phyloP scores from a whole-genome alignment of 306 rosid species.

The Chamaecrista fasciculata region DNA sequence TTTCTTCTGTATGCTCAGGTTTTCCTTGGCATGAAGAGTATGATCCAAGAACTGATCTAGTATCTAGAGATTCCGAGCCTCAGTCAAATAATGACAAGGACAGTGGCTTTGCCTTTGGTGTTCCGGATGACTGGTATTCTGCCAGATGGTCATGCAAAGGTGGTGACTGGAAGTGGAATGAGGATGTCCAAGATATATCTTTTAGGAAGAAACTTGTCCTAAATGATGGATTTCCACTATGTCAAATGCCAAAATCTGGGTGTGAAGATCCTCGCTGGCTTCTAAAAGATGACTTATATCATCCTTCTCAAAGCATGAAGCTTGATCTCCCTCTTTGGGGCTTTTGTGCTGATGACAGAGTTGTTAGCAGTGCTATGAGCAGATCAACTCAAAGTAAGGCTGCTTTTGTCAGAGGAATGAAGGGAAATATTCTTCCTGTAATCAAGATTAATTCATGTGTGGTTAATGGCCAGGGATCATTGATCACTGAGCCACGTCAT shows the following conservation, averaged over 20 bases:
- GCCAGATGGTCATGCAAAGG: constrained; percentile 95
- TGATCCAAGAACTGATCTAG: constrained; percentile 47
- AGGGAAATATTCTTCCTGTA: constrained; percentile 81
- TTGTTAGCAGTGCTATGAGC: constrained; percentile 44
- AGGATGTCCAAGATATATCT: constrained; percentile 71
- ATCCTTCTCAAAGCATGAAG: constrained; percentile 74
- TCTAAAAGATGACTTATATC: constrained; percentile 76
- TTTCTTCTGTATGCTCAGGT: constrained; percentile 45
- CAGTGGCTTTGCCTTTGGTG: constrained; percentile 39
- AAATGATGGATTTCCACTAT: constrained; percentile 77
- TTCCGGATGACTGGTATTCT: constrained; percentile 74
- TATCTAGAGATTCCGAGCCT: constrained; percentile 45
- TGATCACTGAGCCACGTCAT: constrained; percentile 71
- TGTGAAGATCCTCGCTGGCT: constrained; percentile 96
- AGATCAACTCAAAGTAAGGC: constrained; percentile 58
- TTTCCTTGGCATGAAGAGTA: constrained; percentile 46
- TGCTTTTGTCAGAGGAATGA: constrained; percentile 57
- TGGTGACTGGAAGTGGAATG: constrained; percentile 97
- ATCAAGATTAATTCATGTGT: constrained; percentile 95
- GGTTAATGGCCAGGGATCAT: constrained; percentile 81
- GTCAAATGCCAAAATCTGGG: constrained; percentile 86
- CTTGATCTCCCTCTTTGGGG: constrained; percentile 97
- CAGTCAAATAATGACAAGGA: constrained; percentile 57
- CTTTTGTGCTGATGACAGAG: constrained; percentile 72
- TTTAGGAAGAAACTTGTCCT: constrained; percentile 79